These are phyloP conservation scores for Wickerhamiella kurtzmanii DNA, from an alignment of 805 yeast species.

Conservation along the genomic window DNA sequence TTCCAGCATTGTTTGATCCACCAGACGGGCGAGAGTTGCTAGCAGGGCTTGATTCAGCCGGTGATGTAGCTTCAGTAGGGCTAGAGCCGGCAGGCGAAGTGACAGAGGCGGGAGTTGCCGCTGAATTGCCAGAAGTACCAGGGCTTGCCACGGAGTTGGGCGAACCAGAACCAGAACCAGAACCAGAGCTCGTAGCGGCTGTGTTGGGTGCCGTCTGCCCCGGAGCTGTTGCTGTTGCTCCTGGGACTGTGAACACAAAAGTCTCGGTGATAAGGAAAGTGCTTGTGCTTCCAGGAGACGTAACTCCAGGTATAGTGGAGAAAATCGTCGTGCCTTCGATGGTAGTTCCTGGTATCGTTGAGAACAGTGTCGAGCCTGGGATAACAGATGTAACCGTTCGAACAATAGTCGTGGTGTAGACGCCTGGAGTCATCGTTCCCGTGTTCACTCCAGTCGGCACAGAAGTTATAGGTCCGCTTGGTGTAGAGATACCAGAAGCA, in stretches of 20 bases:
- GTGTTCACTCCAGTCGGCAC: slow-evolving; percentile 2
- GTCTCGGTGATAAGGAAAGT: neutral
- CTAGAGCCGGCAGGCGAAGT: neutral
- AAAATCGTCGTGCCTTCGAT: slow-evolving; percentile 7
- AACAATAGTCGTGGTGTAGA: slow-evolving; percentile 4
- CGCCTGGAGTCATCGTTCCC: slow-evolving; percentile 5
- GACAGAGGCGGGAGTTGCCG: neutral
- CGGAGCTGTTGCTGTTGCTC: neutral
- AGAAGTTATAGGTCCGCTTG: neutral
- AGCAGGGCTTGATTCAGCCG: neutral
- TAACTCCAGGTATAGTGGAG: neutral
- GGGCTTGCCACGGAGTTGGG: too few relatives aligned
- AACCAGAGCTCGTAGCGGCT: neutral
- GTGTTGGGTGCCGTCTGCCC: neutral
- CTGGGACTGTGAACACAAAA: neutral
- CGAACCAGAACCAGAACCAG: too few relatives aligned
- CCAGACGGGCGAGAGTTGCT: too few relatives aligned
- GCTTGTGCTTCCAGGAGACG: neutral
- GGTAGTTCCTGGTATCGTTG: slow-evolving; percentile 11
- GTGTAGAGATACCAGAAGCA: neutral
- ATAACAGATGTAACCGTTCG: slow-evolving; percentile 1
- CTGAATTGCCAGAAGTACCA: neutral
- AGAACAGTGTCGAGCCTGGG: slow-evolving; percentile 6
- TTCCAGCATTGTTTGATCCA: neutral
- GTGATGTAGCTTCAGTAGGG: neutral